phyloP scores from a whole-genome alignment of 2,329 filamentous ascomycete species.

The Daldinia sp. region DNA sequence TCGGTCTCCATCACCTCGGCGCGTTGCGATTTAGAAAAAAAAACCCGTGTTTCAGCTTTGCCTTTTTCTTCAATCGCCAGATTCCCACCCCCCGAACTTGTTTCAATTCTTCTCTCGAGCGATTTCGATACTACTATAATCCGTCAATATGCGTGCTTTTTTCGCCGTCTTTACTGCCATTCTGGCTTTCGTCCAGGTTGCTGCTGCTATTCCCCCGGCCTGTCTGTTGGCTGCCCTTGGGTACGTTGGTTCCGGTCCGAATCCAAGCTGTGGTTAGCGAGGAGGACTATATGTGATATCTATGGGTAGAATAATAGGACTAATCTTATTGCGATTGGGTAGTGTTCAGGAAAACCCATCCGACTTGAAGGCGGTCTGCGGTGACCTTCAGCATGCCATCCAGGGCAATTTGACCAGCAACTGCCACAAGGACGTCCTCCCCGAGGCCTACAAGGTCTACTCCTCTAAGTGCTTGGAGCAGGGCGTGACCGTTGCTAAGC shows the following conservation, averaged over 20 bases:
- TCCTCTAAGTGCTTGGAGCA: constrained; percentile 42
- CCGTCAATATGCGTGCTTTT: constrained; percentile 41
- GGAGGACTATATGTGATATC: background rate
- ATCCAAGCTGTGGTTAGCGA: background rate
- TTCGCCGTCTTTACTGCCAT: constrained; percentile 39
- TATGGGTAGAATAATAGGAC: constrained; percentile 1
- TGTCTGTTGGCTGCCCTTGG: constrained; percentile 44
- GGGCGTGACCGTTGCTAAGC: constrained; percentile 40
- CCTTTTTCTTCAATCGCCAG: constrained; percentile 21
- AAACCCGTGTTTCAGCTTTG: constrained; percentile 20
- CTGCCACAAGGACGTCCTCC: constrained; percentile 37
- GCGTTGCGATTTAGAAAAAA: constrained; percentile 34
- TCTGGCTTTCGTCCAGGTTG: constrained; percentile 38
- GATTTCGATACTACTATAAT: constrained; percentile 27
- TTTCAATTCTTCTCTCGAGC: constrained; percentile 24
- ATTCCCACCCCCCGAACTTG: constrained; percentile 14
- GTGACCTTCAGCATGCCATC: constrained; percentile 48
- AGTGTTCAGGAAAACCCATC: constrained; percentile 41
- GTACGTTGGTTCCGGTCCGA: constrained; percentile 31
- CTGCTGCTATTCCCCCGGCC: constrained; percentile 39
- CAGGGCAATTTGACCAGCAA: constrained; percentile 39
- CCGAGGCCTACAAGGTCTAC: constrained; percentile 42
- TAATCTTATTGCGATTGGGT: constrained; percentile 18
- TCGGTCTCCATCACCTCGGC: constrained; percentile 16
- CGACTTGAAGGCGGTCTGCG: constrained; percentile 51